A percentile compares a stretch with the other conserved stretches of the same genome.
Evolutionary conservation across 1,284 basidiomycete genomes (phyloP).

Genomic region (Trichosporon coremiiforme): DNA sequence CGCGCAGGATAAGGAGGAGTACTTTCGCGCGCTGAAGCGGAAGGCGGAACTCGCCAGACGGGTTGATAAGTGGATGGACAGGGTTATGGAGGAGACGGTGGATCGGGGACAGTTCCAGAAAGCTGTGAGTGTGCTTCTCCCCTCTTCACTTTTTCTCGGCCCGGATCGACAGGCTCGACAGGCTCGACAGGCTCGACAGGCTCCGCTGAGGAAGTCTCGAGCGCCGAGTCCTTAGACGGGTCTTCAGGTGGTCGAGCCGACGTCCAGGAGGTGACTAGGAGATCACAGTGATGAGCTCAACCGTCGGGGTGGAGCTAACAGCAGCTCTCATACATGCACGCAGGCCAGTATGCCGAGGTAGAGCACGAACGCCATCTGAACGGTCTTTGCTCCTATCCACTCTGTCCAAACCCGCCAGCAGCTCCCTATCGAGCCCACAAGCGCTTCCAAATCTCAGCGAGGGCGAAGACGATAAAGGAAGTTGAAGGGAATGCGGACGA

Average conservation of each 20-base stretch:
- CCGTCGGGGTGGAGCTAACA: too few species aligned
- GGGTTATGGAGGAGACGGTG: constrained; percentile 31
- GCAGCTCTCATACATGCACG: constrained; percentile 35
- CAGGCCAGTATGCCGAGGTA: constrained; percentile 41
- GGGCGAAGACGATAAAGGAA: constrained; percentile 38
- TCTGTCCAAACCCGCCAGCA: constrained; percentile 39
- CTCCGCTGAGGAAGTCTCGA: too few species aligned
- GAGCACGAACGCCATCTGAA: constrained; percentile 50
- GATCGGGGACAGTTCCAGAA: constrained; percentile 20
- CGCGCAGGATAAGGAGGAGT: constrained; percentile 22
- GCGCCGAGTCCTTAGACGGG: too few species aligned
- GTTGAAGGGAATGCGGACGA: constrained; percentile 45
- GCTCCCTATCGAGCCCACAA: constrained; percentile 36
- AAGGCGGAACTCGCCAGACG: constrained; percentile 23
- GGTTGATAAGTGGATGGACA: constrained; percentile 32
- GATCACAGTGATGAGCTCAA: too few species aligned
- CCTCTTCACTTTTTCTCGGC: too few species aligned
- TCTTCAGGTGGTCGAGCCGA: too few species aligned
- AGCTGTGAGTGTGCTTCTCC: constrained; percentile 27
- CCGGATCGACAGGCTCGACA: too few species aligned
- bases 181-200: too few species aligned
- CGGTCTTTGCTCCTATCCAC: constrained; percentile 45
- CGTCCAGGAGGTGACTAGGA: too few species aligned
- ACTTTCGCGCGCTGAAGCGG: constrained; percentile 23
- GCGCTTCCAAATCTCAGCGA: constrained; percentile 38